Conservation (phyloP, 495 filamentous ascomycete genomes). For the Trichoderma parareesei region DNA sequence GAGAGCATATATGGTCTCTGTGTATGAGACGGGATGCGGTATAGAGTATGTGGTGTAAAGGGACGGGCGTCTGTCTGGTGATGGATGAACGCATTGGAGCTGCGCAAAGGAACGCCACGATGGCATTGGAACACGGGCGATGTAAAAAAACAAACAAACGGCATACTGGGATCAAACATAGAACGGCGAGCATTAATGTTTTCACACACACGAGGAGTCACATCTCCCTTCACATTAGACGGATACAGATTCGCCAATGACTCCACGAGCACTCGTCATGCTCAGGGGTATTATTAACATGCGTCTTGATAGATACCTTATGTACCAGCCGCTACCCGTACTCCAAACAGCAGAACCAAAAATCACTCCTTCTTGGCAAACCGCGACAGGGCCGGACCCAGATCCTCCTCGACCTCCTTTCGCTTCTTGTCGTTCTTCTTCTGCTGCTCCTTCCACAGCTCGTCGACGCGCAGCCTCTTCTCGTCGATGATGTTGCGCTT, state of each 20-base stretch:
- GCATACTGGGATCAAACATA: conserved; percentile 3
- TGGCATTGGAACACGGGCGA: background rate
- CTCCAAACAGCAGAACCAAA: background rate
- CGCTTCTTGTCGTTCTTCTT: conserved; percentile 32
- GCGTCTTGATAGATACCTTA: background rate
- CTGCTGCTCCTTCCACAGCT: conserved; percentile 37
- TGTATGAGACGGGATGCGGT: too few species aligned
- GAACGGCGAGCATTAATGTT: background rate
- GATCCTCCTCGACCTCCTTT: conserved; percentile 34
- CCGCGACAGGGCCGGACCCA: conserved; percentile 38
- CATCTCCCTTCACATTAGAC: background rate
- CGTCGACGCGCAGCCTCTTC: conserved; percentile 54
- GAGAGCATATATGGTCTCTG: too few species aligned
- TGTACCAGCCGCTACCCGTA: background rate
- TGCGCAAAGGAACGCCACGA: too few species aligned
- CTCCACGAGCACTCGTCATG: background rate
- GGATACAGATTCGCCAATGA: background rate
- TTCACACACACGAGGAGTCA: background rate
- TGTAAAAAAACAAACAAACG: background rate
- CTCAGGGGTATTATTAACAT: conserved; percentile 8
- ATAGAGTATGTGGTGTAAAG: too few species aligned
- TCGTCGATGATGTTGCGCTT: conserved; percentile 90
- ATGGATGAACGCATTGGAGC: background rate
- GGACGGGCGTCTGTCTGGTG: background rate
- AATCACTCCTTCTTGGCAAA: conserved; percentile 39